A percentile compares a stretch with the other conserved stretches of the same genome.
These are phyloP conservation scores for Amphirosellinia nigrospora DNA, from an alignment of 495 filamentous ascomycete species.

Conservation along the genomic window DNA sequence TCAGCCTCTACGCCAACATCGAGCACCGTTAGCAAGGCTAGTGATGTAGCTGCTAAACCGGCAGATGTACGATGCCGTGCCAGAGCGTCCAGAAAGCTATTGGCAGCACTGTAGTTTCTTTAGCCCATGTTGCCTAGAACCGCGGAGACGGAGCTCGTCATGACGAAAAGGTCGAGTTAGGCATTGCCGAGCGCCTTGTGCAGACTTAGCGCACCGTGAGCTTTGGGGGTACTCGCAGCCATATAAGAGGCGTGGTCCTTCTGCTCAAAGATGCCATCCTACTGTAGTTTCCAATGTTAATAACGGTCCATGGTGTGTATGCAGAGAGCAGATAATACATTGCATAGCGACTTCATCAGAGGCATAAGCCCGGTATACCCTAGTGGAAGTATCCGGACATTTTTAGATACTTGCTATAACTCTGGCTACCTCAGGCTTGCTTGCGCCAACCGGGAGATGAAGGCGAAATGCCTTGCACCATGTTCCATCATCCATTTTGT, in stretches of 20 bases:
- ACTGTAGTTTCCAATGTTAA: constrained; percentile 1
- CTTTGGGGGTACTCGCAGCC: constrained; percentile 44
- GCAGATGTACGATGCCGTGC: constrained; percentile 45
- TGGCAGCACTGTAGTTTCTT: constrained; percentile 62
- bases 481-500: constrained; percentile 54
- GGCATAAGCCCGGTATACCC: constrained; percentile 41
- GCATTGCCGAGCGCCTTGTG: constrained; percentile 43
- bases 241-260: constrained; percentile 23
- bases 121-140: constrained; percentile 60
- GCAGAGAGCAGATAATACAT: constrained; percentile 25
- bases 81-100: constrained; percentile 58
- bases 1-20: constrained; percentile 47
- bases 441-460: constrained; percentile 56
- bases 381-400: constrained; percentile 28
- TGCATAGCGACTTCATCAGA: constrained; percentile 28
- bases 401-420: constrained; percentile 31
- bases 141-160: constrained; percentile 51
- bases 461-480: constrained; percentile 57
- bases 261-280: constrained; percentile 30
- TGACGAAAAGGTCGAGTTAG: constrained; percentile 65
- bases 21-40: constrained; percentile 48
- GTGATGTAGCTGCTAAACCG: constrained; percentile 42
- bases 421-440: constrained; percentile 28
- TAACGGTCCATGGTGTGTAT: constrained; percentile 23
- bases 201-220: constrained; percentile 45